Conservation (phyloP, 2,329 filamentous ascomycete genomes). For the Hypomyces perniciosus region DNA sequence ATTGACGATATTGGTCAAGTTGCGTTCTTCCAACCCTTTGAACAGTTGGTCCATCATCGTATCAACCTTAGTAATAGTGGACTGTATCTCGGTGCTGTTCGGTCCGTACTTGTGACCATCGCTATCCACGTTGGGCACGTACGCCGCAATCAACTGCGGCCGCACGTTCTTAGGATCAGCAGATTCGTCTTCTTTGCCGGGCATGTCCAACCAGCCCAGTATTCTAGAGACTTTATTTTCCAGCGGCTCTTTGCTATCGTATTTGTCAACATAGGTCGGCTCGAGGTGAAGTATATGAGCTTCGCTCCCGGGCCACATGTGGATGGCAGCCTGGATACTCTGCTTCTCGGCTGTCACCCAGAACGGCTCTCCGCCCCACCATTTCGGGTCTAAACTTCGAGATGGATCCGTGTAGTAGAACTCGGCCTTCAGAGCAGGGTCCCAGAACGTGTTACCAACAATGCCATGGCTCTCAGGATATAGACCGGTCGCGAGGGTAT, state of each 20-base stretch:
- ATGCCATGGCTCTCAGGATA: constrained; percentile 91
- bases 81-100: constrained; percentile 84
- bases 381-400: constrained; percentile 74
- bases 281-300: constrained; percentile 71
- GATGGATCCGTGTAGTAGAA: constrained; percentile 81
- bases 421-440: constrained; percentile 66
- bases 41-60: constrained; percentile 74
- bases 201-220: constrained; percentile 76
- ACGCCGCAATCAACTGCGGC: constrained; percentile 88
- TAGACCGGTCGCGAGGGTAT: constrained; percentile 83
- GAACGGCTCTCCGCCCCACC: constrained; percentile 92
- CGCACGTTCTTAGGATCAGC: constrained; percentile 50
- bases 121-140: constrained; percentile 86
- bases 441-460: constrained; percentile 94
- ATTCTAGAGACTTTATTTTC: constrained; percentile 72
- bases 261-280: constrained; percentile 78
- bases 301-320: constrained; percentile 99
- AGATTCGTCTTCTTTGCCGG: constrained; percentile 58
- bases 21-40: constrained; percentile 68
- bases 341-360: constrained; percentile 90
- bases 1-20: constrained; percentile 85
- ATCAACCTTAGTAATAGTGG: constrained; percentile 75
- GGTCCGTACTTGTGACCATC: constrained; percentile 86
- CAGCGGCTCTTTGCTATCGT: constrained; percentile 70
- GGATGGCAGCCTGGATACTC: constrained; percentile 72